Conservation (phyloP, 805 yeast genomes). For the Metschnikowia peoriensis region DNA sequence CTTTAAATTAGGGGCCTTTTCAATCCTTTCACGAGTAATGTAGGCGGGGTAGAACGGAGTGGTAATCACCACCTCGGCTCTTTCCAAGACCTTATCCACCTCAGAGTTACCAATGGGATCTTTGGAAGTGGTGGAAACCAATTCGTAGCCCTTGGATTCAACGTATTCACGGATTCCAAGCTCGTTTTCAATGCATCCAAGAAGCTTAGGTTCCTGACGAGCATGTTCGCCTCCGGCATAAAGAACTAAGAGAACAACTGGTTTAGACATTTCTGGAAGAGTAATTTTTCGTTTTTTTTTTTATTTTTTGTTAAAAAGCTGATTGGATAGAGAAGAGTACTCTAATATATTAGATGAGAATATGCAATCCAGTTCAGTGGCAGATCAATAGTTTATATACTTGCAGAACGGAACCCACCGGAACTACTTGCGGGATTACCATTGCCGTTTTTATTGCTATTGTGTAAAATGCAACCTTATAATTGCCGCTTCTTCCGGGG, state of each 20-base stretch:
- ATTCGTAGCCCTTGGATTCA: slow-evolving; percentile 63
- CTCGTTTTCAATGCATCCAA: slow-evolving; percentile 74
- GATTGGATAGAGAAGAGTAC: no score
- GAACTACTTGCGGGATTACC: no score
- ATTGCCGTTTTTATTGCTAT: no score
- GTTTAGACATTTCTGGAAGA: slow-evolving; percentile 15
- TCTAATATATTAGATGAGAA: no score
- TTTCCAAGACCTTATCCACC: slow-evolving; percentile 64
- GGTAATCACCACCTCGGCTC: slow-evolving; percentile 74
- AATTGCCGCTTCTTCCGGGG: not conserved
- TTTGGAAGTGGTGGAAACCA: slow-evolving; percentile 65
- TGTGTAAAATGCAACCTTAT: no score
- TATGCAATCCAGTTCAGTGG: no score
- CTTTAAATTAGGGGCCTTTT: slow-evolving; percentile 68
- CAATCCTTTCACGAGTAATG: slow-evolving; percentile 63
- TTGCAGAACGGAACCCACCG: no score
- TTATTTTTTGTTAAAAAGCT: no score
- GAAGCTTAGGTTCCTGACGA: slow-evolving; percentile 53
- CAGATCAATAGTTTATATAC: no score
- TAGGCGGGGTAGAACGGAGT: slow-evolving; percentile 86
- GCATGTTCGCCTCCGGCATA: slow-evolving; percentile 62
- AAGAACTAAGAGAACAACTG: slow-evolving; percentile 52
- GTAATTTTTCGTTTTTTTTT: not conserved
- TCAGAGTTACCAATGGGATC: slow-evolving; percentile 56
- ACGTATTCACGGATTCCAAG: slow-evolving; percentile 67